These are phyloP conservation scores for Polygonum maritimum DNA, from an alignment of 148 eudicot genomes.

Conservation along the genomic window DNA sequence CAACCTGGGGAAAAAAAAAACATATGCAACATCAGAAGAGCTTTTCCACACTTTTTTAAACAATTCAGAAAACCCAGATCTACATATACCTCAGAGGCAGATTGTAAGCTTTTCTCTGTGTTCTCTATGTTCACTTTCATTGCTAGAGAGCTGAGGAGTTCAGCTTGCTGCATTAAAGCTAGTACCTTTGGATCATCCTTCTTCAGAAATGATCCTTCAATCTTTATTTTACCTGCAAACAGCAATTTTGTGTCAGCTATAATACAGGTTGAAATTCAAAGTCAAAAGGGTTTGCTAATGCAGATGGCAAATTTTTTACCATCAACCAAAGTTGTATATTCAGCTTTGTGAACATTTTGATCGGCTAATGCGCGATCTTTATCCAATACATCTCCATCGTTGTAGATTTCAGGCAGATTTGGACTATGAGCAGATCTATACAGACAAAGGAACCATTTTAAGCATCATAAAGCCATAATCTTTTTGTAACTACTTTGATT, in stretches of 20 bases:
- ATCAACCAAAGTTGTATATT: constrained; percentile 26
- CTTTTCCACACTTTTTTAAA: not conserved
- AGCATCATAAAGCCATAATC: not conserved
- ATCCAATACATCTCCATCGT: constrained; percentile 20
- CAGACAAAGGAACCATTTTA: constrained; percentile 4
- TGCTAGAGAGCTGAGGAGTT: constrained; percentile 85
- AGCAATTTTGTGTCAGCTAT: not conserved
- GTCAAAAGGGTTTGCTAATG: not conserved
- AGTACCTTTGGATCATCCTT: constrained; percentile 78
- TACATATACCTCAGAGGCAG: constrained; percentile 73
- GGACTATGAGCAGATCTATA: constrained; percentile 46
- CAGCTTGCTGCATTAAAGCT: constrained; percentile 80
- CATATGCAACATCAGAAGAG: not conserved
- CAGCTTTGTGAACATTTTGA: constrained; percentile 31
- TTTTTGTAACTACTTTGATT: not conserved
- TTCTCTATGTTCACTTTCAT: constrained; percentile 67
- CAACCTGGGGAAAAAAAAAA: constrained; percentile 35
- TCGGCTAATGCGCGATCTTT: constrained; percentile 29
- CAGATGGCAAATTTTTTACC: constrained; percentile 31
- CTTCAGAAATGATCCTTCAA: constrained; percentile 62
- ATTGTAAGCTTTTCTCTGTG: constrained; percentile 68
- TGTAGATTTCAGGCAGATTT: constrained; percentile 21
- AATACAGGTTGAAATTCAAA: not conserved
- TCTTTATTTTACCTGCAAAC: constrained; percentile 28
- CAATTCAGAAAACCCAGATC: not conserved